phyloP scores from a whole-genome alignment of 208 protist genomes.

The Trypanosoma cruzi region DNA sequence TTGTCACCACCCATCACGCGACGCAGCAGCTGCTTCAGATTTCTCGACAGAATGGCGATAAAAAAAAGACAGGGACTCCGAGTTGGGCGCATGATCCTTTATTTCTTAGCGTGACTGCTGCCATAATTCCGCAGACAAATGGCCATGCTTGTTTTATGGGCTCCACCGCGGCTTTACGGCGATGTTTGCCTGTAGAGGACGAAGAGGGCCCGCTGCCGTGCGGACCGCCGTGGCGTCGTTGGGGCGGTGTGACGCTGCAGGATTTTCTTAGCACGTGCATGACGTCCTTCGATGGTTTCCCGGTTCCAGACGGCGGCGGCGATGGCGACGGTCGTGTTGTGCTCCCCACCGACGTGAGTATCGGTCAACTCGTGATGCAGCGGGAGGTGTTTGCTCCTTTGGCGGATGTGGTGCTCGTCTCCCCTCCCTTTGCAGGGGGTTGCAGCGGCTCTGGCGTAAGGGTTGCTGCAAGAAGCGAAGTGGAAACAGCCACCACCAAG shows the following conservation, averaged over 20 bases:
- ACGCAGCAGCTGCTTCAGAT: slow-evolving; percentile 6
- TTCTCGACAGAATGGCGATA: not conserved
- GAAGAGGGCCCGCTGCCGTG: slow-evolving; percentile 3
- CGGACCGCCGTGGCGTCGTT: slow-evolving; percentile 3
- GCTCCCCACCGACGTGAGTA: not conserved
- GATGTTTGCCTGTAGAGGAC: slow-evolving; percentile 3
- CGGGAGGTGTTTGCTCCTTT: slow-evolving; percentile 23
- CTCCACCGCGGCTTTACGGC: not conserved
- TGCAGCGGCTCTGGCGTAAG: not conserved
- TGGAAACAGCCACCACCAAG: not conserved
- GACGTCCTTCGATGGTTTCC: not conserved
- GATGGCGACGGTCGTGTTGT: not conserved
- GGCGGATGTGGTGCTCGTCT: not conserved
- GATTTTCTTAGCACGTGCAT: slow-evolving; percentile 24
- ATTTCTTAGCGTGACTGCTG: not conserved
- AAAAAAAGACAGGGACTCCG: not conserved
- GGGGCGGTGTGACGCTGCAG: slow-evolving; percentile 13
- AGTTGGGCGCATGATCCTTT: slow-evolving; percentile 1
- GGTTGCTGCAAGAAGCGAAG: not conserved
- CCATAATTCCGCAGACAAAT: not conserved
- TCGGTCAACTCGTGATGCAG: slow-evolving; percentile 15
- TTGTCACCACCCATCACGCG: slow-evolving; percentile 20
- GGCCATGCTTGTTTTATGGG: slow-evolving; percentile 8
- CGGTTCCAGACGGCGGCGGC: not conserved
- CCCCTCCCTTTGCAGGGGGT: not conserved